A percentile compares a stretch with the other conserved stretches of the same genome.
Evolutionary conservation across 2,329 filamentous ascomycete species (phyloP).

Genomic region (Paraconiothyrium brasiliense): DNA sequence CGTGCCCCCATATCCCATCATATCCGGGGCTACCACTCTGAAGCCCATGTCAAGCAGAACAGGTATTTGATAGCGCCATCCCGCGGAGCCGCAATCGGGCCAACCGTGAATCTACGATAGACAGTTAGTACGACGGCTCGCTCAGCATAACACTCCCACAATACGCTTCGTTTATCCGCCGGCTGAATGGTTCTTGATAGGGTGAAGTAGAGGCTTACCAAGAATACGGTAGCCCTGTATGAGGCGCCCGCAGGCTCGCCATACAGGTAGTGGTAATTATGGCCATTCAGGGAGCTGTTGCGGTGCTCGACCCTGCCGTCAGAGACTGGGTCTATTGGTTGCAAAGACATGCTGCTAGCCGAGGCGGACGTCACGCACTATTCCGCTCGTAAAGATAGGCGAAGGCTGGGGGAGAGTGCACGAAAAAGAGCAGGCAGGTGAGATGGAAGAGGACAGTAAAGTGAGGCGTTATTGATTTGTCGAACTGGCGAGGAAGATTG

Average conservation of each 20-base stretch:
- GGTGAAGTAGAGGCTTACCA: conserved; percentile 51
- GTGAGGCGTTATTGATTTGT: background rate
- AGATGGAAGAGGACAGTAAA: background rate
- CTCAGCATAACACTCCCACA: conserved; percentile 3
- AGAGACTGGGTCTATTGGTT: conserved; percentile 69
- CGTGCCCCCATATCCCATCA: conserved; percentile 85
- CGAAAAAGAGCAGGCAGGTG: background rate
- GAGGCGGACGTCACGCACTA: conserved; percentile 17
- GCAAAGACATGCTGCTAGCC: conserved; percentile 58
- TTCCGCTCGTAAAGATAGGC: conserved; percentile 20
- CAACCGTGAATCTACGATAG: conserved; percentile 73
- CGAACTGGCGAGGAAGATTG: background rate
- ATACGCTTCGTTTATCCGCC: conserved; percentile 23
- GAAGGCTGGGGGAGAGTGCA: conserved; percentile 13
- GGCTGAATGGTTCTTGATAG: conserved; percentile 25
- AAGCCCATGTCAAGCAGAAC: conserved; percentile 75
- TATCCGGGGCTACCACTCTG: conserved; percentile 83
- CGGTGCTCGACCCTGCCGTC: conserved; percentile 74
- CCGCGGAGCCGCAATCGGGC: conserved; percentile 78
- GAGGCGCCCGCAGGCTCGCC: conserved; percentile 55
- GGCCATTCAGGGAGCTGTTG: conserved; percentile 71
- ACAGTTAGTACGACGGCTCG: conserved; percentile 16
- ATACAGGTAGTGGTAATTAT: conserved; percentile 72
- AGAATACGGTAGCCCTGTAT: conserved; percentile 63
- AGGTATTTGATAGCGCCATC: conserved; percentile 91